These are phyloP conservation scores for Ganoderma boninense DNA, from an alignment of 1,284 basidiomycete genomes.

Conservation along the genomic window DNA sequence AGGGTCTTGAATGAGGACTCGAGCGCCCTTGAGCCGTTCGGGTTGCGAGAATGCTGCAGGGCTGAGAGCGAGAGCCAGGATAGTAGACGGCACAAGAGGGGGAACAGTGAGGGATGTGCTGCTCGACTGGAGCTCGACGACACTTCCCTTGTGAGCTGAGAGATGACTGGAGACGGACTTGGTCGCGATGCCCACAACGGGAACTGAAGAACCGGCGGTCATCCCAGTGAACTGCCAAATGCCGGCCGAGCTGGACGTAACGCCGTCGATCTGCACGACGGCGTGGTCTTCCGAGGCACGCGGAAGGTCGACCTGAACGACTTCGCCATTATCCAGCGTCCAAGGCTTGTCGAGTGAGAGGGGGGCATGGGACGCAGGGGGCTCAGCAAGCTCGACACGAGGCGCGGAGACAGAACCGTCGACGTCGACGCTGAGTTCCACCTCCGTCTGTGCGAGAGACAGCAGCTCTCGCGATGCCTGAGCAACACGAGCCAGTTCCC, in stretches of 20 bases:
- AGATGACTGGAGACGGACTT: conserved; percentile 13
- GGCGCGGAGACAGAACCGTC: conserved; percentile 18
- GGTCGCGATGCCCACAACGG: conserved; percentile 19
- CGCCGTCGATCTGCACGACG: conserved; percentile 17
- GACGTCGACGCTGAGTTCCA: conserved; percentile 21
- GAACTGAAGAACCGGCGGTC: conserved; percentile 8
- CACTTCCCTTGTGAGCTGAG: conserved; percentile 10
- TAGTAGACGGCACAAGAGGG: conserved; percentile 7
- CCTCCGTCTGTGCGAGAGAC: conserved; percentile 9
- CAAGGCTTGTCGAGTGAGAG: conserved; percentile 17
- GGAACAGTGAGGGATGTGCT: neutral
- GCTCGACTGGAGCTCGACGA: conserved; percentile 11
- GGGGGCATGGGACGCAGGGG: neutral
- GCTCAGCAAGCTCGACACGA: conserved; percentile 3
- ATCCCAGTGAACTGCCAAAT: conserved; percentile 9
- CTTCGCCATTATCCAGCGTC: conserved; percentile 11
- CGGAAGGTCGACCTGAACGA: conserved; percentile 8
- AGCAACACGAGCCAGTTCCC: neutral
- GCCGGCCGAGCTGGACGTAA: neutral
- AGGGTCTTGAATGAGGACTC: conserved; percentile 7
- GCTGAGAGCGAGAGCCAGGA: conserved; percentile 16
- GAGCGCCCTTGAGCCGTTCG: neutral
- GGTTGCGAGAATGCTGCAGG: conserved; percentile 5
- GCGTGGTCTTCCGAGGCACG: conserved; percentile 13
- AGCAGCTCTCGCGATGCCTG: conserved; percentile 7